Evolutionary conservation across 2,329 filamentous ascomycete species (phyloP).

Genomic region (Pseudogymnoascus pannorum): DNA sequence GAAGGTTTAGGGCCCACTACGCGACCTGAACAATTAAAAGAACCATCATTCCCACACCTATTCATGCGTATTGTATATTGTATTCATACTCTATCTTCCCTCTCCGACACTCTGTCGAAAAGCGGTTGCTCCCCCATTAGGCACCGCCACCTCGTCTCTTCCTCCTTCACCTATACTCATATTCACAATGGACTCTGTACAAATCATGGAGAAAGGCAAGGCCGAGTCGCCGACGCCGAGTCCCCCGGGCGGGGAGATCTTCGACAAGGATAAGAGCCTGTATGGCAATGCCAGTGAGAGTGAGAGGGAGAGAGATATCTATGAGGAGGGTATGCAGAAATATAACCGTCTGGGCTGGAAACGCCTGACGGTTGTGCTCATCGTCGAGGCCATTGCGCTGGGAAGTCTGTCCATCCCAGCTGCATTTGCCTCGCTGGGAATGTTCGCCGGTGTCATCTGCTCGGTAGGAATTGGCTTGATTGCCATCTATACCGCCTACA

Average conservation of each 20-base stretch:
- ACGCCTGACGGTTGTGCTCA: constrained; percentile 40
- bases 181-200: not conserved
- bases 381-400: constrained; percentile 43
- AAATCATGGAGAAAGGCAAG: not conserved
- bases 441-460: constrained; percentile 23
- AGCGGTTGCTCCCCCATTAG: not conserved
- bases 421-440: constrained; percentile 23
- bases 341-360: constrained; percentile 37
- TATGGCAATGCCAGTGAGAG: constrained; percentile 15
- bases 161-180: not conserved
- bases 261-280: not conserved
- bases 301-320: constrained; percentile 11
- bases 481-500: constrained; percentile 36
- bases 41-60: constrained; percentile 1
- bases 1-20: constrained; percentile 5
- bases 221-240: not conserved
- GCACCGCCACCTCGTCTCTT: not conserved
- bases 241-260: not conserved
- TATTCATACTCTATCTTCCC: not conserved
- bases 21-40: not conserved
- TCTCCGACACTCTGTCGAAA: not conserved
- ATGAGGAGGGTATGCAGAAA: constrained; percentile 17
- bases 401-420: constrained; percentile 24
- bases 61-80: not conserved
- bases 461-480: constrained; percentile 25